Conservation (phyloP, 1,139 yeast genomes). For the Pichia terricola region DNA sequence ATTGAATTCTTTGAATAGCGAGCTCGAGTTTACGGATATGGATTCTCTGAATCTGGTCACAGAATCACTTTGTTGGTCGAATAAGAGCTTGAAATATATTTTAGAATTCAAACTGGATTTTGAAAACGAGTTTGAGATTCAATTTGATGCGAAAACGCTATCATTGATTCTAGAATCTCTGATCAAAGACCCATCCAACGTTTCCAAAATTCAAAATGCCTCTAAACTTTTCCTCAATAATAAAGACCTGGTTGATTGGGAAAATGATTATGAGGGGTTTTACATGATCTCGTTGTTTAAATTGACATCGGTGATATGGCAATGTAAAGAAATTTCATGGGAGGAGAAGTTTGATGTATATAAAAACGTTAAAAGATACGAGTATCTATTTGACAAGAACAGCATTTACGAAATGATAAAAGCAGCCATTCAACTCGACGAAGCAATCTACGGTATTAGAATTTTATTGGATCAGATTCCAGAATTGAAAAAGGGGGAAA, state of each 20-base stretch:
- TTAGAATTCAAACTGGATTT: conserved; percentile 16
- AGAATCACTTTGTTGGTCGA: conserved; percentile 21
- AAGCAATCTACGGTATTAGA: conserved; percentile 35
- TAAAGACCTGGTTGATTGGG: conserved; percentile 36
- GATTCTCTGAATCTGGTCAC: conserved; percentile 19
- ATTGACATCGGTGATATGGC: conserved; percentile 23
- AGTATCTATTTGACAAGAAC: conserved; percentile 29
- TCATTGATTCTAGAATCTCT: conserved; percentile 21
- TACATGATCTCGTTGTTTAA: conserved; percentile 26
- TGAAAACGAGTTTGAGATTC: conserved; percentile 15
- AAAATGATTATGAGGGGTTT: conserved; percentile 24
- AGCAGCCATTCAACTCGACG: conserved; percentile 10
- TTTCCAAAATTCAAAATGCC: conserved; percentile 23
- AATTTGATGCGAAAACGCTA: conserved; percentile 21
- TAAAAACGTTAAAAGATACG: conserved; percentile 29
- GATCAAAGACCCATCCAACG: conserved; percentile 7
- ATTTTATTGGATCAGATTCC: conserved; percentile 55
- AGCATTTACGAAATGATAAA: conserved; percentile 40
- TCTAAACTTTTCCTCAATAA: conserved; percentile 29
- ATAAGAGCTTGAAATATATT: conserved; percentile 18
- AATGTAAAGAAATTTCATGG: conserved; percentile 22
- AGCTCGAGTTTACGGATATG: conserved; percentile 14
- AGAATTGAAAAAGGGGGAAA: conserved; percentile 24
- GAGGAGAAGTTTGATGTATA: conserved; percentile 25
- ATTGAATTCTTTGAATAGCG: conserved; percentile 10